Conservation (phyloP, 441 rosid genomes). For the Metrosideros polymorpha region DNA sequence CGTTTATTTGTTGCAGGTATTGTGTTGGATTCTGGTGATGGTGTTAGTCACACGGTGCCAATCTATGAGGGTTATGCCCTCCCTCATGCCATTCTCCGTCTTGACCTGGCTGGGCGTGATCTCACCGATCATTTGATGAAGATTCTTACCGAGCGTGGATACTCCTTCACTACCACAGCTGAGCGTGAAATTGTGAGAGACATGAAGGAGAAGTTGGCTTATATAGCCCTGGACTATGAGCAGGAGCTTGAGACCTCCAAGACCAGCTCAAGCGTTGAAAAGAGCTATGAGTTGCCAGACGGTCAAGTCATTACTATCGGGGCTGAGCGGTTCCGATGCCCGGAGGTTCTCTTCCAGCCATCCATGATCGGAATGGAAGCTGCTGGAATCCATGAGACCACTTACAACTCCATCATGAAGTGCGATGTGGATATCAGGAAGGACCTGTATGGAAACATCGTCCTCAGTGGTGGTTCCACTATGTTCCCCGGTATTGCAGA, state of each 20-base stretch:
- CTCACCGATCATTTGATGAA: slow-evolving; percentile 68
- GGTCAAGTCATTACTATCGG: slow-evolving; percentile 76
- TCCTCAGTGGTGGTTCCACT: slow-evolving; percentile 73
- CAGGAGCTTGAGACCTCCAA: slow-evolving; percentile 66
- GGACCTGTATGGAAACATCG: slow-evolving; percentile 75
- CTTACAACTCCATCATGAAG: slow-evolving; percentile 71
- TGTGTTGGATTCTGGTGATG: slow-evolving; percentile 78
- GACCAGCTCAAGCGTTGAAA: slow-evolving; percentile 56
- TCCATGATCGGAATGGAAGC: slow-evolving; percentile 77
- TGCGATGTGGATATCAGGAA: slow-evolving; percentile 73
- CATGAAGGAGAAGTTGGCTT: slow-evolving; percentile 71
- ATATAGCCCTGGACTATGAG: slow-evolving; percentile 64
- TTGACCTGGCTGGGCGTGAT: slow-evolving; percentile 70
- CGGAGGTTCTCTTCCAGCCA: slow-evolving; percentile 75
- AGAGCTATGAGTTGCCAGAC: slow-evolving; percentile 72
- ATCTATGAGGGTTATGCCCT: slow-evolving; percentile 76
- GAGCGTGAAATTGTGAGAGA: slow-evolving; percentile 79
- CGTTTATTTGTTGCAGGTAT: slow-evolving; percentile 30
- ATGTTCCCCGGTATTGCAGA: slow-evolving; percentile 71
- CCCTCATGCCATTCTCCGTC: slow-evolving; percentile 72
- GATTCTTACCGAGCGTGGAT: slow-evolving; percentile 68
- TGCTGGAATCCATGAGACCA: slow-evolving; percentile 71
- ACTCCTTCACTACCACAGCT: slow-evolving; percentile 73
- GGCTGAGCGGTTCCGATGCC: slow-evolving; percentile 71
- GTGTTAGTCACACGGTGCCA: slow-evolving; percentile 82